Evolutionary conservation across 169 alveolate genomes (phyloP), one percentile per base, ranked within the genome.

Genomic region (Plasmodium gaboni): DNA sequence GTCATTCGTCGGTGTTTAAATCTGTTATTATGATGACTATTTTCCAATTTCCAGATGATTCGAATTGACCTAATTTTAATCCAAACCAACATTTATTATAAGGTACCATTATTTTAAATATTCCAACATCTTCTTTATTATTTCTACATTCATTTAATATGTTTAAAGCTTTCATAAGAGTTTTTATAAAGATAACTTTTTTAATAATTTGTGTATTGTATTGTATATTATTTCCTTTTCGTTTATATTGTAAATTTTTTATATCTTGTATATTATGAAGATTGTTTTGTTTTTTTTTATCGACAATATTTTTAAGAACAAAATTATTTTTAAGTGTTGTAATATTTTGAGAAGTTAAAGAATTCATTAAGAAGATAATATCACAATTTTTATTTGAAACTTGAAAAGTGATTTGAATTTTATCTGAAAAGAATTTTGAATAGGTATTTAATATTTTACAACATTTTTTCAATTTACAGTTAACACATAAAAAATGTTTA

Each of bases 121-220:
- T 68, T 12, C 90, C 90, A 53, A 63, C 71, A 46, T 80, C 90
- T n/a, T 80, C 90, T 80, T 80, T 80, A 59, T 80, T 80, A 80
- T 80, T 80, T 63, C 90, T 67, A 59, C 90, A 80, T 80, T 80
- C 90, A 48, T 80, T 80, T 9, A 80, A 74, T 15, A 80, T 80
- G 26, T 63, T 80, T 60, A 80, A 80, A 24, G 90, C 90, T 67
- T 80, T 80, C 17, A 83, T 80, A n/a, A 80, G 50, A 4, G 83
- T 80, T 80, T 80, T 80, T 26, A 68, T 80, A 68, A 67, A 65
- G 53, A 80, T 69, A 24, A 80, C 83, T 67, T 80, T 80, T 57
- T 48, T 80, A 38, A 80, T 67, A 57, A 53, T 68, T 5, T 19
- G 13, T 9, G 51, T 24, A 61, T 19, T 28, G 15, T 63, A 32